Conservation (phyloP, 2,329 filamentous ascomycete species). For the Fusarium globosum region DNA sequence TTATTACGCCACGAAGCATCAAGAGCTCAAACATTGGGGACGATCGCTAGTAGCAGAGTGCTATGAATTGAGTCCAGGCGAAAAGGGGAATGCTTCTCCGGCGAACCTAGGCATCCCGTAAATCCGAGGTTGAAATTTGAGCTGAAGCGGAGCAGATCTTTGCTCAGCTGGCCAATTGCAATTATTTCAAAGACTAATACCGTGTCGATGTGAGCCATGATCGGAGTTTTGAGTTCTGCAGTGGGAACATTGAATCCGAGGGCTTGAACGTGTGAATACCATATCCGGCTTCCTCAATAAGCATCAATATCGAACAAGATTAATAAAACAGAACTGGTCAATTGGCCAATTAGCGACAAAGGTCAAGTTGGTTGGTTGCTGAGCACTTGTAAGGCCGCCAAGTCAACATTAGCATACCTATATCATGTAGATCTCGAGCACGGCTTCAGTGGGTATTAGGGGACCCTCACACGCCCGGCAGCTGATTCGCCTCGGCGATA, state of each 20-base stretch:
- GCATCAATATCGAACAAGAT: conserved; percentile 1
- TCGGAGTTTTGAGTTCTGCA: not conserved
- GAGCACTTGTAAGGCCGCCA: not conserved
- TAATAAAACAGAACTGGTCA: not conserved
- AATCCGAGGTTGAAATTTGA: conserved; percentile 1
- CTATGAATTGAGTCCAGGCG: conserved; percentile 2
- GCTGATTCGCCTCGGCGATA: conserved; percentile 1
- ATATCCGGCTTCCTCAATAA: conserved; percentile 3
- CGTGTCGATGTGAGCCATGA: not conserved
- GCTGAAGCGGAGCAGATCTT: conserved; percentile 26
- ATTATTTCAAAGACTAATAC: not conserved
- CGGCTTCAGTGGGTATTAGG: not conserved
- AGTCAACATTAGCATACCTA: not conserved
- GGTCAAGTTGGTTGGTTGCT: not conserved
- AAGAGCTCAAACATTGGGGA: conserved; percentile 11
- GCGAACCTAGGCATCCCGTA: conserved; percentile 10
- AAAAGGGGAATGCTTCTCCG: conserved; percentile 32
- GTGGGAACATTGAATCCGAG: not conserved
- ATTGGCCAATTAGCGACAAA: conserved; percentile 20
- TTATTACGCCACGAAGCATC: conserved; percentile 25
- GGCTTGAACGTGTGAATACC: not conserved
- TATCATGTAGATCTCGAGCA: conserved; percentile 18
- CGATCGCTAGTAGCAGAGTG: conserved; percentile 10
- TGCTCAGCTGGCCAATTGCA: not conserved
- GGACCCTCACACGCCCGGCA: not conserved